Evolutionary conservation across 495 filamentous ascomycete genomes (phyloP).

Genomic region (Penicillium turbatum): DNA sequence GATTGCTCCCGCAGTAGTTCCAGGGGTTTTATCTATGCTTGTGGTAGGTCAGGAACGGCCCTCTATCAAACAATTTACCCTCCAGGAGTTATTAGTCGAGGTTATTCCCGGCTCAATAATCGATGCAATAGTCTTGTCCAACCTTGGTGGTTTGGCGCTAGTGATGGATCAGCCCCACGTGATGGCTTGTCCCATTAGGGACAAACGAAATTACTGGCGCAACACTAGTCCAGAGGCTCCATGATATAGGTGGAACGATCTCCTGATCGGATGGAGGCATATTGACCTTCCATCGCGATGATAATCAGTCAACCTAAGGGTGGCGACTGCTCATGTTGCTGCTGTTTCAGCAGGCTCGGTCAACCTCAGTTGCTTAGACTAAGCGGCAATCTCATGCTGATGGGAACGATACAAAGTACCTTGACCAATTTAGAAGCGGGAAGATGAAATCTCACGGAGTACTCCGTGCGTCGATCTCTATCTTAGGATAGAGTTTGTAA

Average conservation of each 20-base stretch:
- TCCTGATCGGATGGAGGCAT: not conserved
- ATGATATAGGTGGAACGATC: not conserved
- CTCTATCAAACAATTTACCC: not conserved
- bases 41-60: not conserved
- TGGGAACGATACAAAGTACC: not conserved
- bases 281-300: not conserved
- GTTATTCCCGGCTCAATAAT: not conserved
- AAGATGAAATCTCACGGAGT: no score
- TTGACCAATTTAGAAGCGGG: not conserved
- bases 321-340: not conserved
- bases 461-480: not conserved
- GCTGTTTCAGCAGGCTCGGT: not conserved
- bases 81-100: no score
- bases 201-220: not conserved
- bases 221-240: slow-evolving; percentile 1
- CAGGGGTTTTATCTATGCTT: not conserved
- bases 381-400: slow-evolving; percentile 1
- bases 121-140: not conserved
- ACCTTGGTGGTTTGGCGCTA: not conserved
- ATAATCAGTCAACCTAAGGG: not conserved
- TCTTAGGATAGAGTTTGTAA: not conserved
- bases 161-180: slow-evolving; percentile 1
- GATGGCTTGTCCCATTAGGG: not conserved
- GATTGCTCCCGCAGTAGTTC: slow-evolving; percentile 1
- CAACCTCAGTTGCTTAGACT: not conserved